Percentiles rank a stretch among this genome's conserved stretches.
Conservation (phyloP, 441 rosid species). For the Cnidoscolus chayamansa region DNA sequence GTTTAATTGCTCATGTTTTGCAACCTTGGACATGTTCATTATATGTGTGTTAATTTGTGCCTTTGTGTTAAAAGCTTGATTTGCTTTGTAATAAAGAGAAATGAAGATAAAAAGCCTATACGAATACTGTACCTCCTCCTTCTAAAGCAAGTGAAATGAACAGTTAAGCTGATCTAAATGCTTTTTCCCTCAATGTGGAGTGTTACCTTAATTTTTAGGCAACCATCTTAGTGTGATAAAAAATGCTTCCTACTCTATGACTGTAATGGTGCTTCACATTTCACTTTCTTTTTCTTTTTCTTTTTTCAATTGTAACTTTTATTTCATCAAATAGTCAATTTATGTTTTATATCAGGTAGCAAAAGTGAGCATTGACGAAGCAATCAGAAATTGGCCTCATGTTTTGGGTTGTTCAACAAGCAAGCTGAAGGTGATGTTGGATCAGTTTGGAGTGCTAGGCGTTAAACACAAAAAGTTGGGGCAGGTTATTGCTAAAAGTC, state of each 20-base stretch:
- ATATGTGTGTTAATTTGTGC: too few relatives aligned
- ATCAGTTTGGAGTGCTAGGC: conserved; percentile 49
- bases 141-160: background rate
- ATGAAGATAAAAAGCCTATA: background rate
- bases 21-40: background rate
- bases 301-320: background rate
- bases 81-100: background rate
- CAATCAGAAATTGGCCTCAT: conserved; percentile 76
- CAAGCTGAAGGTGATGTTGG: conserved; percentile 57
- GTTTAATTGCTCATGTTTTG: background rate
- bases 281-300: background rate
- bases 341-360: conserved; percentile 48
- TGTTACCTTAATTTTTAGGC: too few relatives aligned
- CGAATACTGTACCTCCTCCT: background rate
- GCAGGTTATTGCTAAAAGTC: conserved; percentile 65
- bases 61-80: background rate
- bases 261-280: background rate
- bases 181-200: too few relatives aligned
- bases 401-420: conserved; percentile 70
- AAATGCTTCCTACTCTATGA: background rate
- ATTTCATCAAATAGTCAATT: background rate
- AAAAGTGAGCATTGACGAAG: conserved; percentile 47
- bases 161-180: background rate
- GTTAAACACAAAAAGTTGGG: conserved; percentile 63
- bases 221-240: too few relatives aligned